Conservation (phyloP, 306 rosid genomes). For the Ochetophila trinervis region DNA sequence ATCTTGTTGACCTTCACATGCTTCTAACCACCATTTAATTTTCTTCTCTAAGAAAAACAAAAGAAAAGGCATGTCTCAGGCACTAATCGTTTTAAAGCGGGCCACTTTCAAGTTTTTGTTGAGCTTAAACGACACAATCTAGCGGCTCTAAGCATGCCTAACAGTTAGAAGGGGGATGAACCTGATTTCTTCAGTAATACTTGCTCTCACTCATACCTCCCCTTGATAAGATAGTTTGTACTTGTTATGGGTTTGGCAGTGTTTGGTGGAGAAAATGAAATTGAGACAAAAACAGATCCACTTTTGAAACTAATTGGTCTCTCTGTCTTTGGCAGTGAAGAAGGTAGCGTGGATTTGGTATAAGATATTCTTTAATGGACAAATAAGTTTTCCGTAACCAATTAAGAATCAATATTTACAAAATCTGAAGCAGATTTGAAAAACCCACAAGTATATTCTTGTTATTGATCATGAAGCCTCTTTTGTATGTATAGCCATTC, state of each 20-base stretch:
- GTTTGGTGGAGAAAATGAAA: not conserved
- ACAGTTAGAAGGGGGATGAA: not conserved
- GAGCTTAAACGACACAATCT: slow-evolving; percentile 7
- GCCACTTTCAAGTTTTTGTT: not conserved
- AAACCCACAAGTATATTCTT: too few species aligned
- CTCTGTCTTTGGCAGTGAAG: too few species aligned
- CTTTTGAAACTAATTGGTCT: too few species aligned
- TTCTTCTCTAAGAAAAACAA: not conserved
- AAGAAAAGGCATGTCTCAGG: not conserved
- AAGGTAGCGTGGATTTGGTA: too few species aligned
- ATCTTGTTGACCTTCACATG: slow-evolving; percentile 10
- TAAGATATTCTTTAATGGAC: too few species aligned
- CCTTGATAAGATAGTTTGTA: not conserved
- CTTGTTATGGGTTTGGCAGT: not conserved
- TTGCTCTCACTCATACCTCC: not conserved
- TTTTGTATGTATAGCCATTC: too few species aligned
- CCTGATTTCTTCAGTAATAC: not conserved
- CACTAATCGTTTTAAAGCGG: not conserved
- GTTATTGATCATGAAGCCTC: too few species aligned
- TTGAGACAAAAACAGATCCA: too few species aligned
- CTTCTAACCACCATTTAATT: not conserved
- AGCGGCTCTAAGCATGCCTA: slow-evolving; percentile 6
- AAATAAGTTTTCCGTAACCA: too few species aligned
- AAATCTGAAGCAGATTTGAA: too few species aligned
- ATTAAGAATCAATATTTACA: too few species aligned